A percentile compares a stretch with the other conserved stretches of the same genome.
Evolutionary conservation across 1,284 basidiomycete genomes (phyloP).

Genomic region (Tranzscheliella williamsii): DNA sequence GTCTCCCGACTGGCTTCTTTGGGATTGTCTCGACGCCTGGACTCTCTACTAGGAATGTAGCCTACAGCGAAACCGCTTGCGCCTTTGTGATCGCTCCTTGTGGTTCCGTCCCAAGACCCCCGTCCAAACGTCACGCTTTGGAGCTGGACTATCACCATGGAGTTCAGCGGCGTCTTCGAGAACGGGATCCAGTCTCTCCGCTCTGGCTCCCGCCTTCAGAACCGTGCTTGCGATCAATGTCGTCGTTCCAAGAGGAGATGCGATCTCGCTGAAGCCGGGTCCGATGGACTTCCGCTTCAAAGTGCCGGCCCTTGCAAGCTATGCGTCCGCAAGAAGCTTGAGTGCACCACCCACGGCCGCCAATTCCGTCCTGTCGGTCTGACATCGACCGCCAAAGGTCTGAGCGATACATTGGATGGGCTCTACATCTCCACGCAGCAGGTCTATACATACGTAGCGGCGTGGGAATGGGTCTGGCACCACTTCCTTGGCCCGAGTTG

Average conservation of each 20-base stretch:
- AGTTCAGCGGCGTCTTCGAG: conserved; percentile 16
- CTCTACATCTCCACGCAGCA: conserved; percentile 35
- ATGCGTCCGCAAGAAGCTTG: conserved; percentile 32
- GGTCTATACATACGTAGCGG: conserved; percentile 23
- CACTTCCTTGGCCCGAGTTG: conserved; percentile 24
- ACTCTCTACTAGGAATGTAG: too few species aligned
- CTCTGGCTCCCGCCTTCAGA: conserved; percentile 35
- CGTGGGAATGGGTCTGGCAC: conserved; percentile 36
- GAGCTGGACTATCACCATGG: too few species aligned
- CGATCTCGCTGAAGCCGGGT: conserved; percentile 28
- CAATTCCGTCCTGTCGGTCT: conserved; percentile 18
- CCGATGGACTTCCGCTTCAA: conserved; percentile 26
- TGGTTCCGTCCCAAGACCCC: neutral
- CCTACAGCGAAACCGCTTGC: too few species aligned
- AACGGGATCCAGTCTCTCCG: conserved; percentile 27
- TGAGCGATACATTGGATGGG: conserved; percentile 22
- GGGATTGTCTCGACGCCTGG: too few species aligned
- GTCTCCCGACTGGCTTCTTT: too few species aligned
- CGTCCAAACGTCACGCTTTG: neutral
- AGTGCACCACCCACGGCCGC: conserved; percentile 34
- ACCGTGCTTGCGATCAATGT: conserved; percentile 36
- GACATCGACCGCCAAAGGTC: conserved; percentile 12
- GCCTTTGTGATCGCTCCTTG: too few species aligned
- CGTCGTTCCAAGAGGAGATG: conserved; percentile 35
- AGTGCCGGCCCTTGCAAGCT: conserved; percentile 29